These are phyloP conservation scores for Hanseniaspora lachancei DNA, from an alignment of 805 yeast species.

Conservation along the genomic window DNA sequence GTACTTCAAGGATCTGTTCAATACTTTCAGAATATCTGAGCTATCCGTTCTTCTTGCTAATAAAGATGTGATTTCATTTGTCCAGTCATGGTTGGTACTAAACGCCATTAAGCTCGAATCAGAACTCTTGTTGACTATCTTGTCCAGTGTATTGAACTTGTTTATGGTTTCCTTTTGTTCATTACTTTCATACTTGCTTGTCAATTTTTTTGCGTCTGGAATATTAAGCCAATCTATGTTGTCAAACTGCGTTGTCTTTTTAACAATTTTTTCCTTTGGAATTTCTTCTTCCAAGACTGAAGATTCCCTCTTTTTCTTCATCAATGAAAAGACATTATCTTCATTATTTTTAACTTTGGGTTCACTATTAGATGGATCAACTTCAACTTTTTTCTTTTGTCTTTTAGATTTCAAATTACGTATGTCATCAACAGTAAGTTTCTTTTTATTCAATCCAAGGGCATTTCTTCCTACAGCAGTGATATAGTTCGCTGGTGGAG, in stretches of 20 bases:
- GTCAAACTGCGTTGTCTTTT: constrained; percentile 20
- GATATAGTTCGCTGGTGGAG: constrained; percentile 79
- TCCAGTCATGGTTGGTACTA: constrained; percentile 39
- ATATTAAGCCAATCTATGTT: constrained; percentile 59
- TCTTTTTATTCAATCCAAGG: constrained; percentile 77
- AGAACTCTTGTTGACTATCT: constrained; percentile 42
- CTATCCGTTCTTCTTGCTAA: constrained; percentile 11
- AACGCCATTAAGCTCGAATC: constrained; percentile 46
- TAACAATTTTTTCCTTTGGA: constrained; percentile 16
- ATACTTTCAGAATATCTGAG: constrained; percentile 7
- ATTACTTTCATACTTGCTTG: constrained; percentile 54
- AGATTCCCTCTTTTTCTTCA: constrained; percentile 28
- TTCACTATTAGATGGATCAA: constrained; percentile 18
- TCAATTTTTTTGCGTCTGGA: constrained; percentile 83
- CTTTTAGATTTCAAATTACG: constrained; percentile 27
- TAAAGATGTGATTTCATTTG: constrained; percentile 17
- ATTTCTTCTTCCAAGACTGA: constrained; percentile 19
- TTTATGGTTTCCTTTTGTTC: constrained; percentile 36
- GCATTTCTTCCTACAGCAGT: constrained; percentile 96
- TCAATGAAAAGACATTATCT: constrained; percentile 65
- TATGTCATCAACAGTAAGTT: constrained; percentile 46
- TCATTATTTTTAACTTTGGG: constrained; percentile 41
- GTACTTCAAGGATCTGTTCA: constrained; percentile 17
- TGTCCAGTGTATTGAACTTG: constrained; percentile 32
- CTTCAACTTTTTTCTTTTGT: constrained; percentile 18